Percentiles rank a stretch among this genome's conserved stretches.
Conservation (phyloP, 116 monocot genomes). For the Dioscorea cayenensis region DNA sequence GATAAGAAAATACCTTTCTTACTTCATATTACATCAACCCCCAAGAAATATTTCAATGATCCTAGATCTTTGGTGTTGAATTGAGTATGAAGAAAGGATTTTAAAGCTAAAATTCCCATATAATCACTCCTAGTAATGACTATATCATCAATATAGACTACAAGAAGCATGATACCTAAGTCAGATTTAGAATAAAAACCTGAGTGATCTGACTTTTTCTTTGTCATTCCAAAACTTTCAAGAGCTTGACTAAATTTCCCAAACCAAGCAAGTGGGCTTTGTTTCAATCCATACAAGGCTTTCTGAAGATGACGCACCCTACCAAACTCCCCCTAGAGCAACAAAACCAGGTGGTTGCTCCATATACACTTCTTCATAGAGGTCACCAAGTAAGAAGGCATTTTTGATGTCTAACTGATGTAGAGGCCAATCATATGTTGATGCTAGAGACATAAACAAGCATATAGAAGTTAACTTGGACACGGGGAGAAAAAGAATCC, state of each 20-base stretch:
- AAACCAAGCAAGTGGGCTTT: too few species aligned
- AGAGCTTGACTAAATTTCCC: background rate
- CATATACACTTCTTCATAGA: too few species aligned
- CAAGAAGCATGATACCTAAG: background rate
- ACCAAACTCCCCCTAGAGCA: too few species aligned
- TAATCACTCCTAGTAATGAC: background rate
- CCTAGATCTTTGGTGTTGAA: constrained; percentile 5
- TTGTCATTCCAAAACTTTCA: background rate
- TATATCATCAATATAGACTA: constrained; percentile 7
- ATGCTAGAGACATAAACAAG: background rate
- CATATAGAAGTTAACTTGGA: background rate
- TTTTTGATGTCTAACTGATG: too few species aligned
- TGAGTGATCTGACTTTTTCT: background rate
- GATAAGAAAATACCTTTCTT: background rate
- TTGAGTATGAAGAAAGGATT: background rate
- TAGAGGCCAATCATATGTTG: constrained; percentile 1
- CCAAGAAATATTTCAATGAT: background rate
- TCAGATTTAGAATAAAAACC: background rate
- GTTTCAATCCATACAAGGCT: too few species aligned
- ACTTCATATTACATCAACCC: background rate
- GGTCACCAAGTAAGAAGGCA: too few species aligned
- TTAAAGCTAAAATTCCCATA: background rate
- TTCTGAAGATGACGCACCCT: too few species aligned
- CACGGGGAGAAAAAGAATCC: too few species aligned
- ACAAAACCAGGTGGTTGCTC: too few species aligned